Evolutionary conservation across 2,329 filamentous ascomycete species (phyloP).

Genomic region (Endoconidiophora laricicola): DNA sequence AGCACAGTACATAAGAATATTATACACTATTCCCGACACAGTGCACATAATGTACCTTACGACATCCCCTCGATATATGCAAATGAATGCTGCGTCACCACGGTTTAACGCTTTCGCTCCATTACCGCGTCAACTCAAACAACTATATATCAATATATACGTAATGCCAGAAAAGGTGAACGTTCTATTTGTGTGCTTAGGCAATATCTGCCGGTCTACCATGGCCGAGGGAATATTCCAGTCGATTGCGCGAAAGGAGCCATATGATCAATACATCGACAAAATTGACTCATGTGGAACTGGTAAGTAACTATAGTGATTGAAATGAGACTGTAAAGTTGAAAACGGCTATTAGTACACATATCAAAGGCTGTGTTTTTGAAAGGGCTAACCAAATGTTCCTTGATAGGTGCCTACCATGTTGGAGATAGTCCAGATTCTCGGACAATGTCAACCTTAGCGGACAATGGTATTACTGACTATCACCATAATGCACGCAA

Average conservation of each 20-base stretch:
- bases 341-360: neutral
- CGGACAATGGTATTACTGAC: constrained; percentile 54
- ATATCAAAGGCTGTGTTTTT: neutral
- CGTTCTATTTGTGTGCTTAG: constrained; percentile 87
- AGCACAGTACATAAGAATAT: too few species aligned
- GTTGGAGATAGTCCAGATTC: constrained; percentile 58
- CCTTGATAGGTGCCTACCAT: constrained; percentile 56
- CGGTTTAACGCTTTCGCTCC: too few species aligned
- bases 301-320: constrained; percentile 22
- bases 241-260: constrained; percentile 44
- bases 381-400: neutral
- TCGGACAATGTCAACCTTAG: constrained; percentile 60
- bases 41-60: too few species aligned
- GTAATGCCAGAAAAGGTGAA: constrained; percentile 28
- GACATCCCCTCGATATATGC: too few species aligned
- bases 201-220: constrained; percentile 86
- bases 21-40: too few species aligned
- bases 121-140: too few species aligned
- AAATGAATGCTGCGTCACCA: too few species aligned
- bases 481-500: constrained; percentile 67
- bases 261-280: constrained; percentile 42
- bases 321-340: neutral
- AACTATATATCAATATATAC: too few species aligned
- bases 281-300: constrained; percentile 82
- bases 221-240: constrained; percentile 95